phyloP scores from a whole-genome alignment of 768 basidiomycete genomes.

The Russula earlei region DNA sequence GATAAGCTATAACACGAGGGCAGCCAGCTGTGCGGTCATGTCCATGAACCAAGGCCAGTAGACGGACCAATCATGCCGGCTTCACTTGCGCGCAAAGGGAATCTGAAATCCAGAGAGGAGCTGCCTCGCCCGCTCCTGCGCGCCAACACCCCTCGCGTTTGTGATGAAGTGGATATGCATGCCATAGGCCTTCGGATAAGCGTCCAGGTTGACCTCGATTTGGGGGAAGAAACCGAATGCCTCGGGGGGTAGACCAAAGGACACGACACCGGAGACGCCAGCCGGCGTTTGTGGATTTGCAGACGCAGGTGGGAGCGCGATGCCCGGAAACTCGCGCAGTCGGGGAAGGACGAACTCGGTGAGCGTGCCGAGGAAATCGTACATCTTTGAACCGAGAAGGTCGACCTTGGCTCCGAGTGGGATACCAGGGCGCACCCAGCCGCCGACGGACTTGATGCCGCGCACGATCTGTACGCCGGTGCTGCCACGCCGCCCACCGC shows the following conservation, averaged over 20 bases:
- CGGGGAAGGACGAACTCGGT: conserved; percentile 94
- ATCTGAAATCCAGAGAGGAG: conserved; percentile 88
- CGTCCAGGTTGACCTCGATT: conserved; percentile 87
- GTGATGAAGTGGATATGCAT: conserved; percentile 95
- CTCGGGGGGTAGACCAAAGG: conserved; percentile 73
- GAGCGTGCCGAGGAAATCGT: conserved; percentile 81
- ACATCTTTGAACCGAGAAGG: conserved; percentile 87
- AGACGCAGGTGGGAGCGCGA: conserved; percentile 68
- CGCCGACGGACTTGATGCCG: conserved; percentile 57
- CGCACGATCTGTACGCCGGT: conserved; percentile 73
- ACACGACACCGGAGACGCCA: conserved; percentile 79
- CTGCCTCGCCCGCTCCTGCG: conserved; percentile 80
- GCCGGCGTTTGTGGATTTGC: conserved; percentile 63
- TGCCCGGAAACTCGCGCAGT: conserved; percentile 79
- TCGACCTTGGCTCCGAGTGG: conserved; percentile 88
- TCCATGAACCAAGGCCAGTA: not conserved
- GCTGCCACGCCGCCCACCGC: conserved; percentile 58
- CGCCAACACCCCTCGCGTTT: conserved; percentile 77
- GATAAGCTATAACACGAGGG: not conserved
- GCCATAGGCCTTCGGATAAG: conserved; percentile 78
- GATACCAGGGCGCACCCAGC: conserved; percentile 77
- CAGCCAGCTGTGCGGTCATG: not conserved
- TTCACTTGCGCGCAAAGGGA: conserved; percentile 53
- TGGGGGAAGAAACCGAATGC: conserved; percentile 93
- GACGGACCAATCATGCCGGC: not conserved